Percentiles rank a stretch among this genome's conserved stretches.
These are phyloP conservation scores for Ochetophila trinervis DNA, from an alignment of 306 rosid species.

Conservation along the genomic window DNA sequence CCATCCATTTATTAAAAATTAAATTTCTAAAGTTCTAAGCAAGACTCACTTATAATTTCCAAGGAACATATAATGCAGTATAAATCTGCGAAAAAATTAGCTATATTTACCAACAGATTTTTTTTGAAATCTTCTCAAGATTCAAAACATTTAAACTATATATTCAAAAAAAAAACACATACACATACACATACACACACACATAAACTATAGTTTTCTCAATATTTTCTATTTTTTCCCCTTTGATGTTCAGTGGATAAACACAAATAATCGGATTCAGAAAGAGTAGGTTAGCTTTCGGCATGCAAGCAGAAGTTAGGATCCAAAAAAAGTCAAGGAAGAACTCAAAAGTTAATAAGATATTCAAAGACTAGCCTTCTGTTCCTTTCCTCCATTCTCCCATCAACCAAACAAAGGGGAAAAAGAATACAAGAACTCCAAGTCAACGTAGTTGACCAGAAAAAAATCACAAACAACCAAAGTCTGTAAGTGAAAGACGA, in stretches of 20 bases:
- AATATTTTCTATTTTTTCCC: not conserved
- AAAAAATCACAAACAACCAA: not conserved
- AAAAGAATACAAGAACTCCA: not conserved
- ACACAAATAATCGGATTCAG: not conserved
- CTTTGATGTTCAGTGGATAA: not conserved
- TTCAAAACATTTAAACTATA: not conserved
- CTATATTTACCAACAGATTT: too few species aligned
- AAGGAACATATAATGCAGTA: not conserved
- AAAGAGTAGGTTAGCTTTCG: not conserved
- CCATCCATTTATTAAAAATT: not conserved
- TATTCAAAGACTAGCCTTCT: not conserved
- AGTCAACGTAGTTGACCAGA: constrained; percentile 19
- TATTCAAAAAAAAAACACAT: too few species aligned
- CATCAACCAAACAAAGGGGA: not conserved
- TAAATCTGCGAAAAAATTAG: too few species aligned
- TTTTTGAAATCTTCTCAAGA: not conserved
- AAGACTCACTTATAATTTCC: not conserved
- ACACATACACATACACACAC: not conserved
- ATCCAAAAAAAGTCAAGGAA: not conserved
- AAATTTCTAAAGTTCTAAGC: not conserved
- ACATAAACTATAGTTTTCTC: not conserved
- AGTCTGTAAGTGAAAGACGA: constrained; percentile 1
- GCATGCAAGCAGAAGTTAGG: not conserved
- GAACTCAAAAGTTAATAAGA: not conserved
- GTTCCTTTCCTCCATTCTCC: not conserved